Conservation (phyloP, 495 filamentous ascomycete species). For the Aspergillus baeticus region DNA sequence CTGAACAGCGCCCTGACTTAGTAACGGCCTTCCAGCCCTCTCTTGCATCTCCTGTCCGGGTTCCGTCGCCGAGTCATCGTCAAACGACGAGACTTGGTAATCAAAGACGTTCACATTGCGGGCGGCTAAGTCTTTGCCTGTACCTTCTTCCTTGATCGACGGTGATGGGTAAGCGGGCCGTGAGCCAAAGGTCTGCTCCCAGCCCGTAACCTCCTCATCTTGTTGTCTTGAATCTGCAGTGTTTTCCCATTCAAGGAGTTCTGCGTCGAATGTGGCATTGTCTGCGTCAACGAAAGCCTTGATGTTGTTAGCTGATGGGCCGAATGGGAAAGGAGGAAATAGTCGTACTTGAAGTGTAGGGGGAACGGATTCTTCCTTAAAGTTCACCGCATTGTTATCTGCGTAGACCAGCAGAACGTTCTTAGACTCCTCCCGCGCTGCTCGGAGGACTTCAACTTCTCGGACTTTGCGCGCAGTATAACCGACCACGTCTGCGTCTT, state of each 20-base stretch:
- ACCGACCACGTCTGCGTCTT: constrained; percentile 39
- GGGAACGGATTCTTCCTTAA: constrained; percentile 31
- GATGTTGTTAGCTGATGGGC: constrained; percentile 10
- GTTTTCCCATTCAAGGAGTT: constrained; percentile 30
- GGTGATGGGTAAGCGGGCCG: constrained; percentile 13
- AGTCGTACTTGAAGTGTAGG: constrained; percentile 42
- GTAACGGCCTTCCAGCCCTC: constrained; percentile 23
- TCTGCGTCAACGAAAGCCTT: constrained; percentile 49
- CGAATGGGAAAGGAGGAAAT: neutral
- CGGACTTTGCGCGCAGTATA: constrained; percentile 46
- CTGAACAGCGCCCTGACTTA: constrained; percentile 19
- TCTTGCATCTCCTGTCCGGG: constrained; percentile 42
- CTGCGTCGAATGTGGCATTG: constrained; percentile 45
- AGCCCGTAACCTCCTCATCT: neutral
- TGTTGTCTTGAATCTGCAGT: neutral
- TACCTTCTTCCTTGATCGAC: constrained; percentile 7
- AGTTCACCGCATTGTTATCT: constrained; percentile 41
- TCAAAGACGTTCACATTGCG: constrained; percentile 43
- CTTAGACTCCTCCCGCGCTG: constrained; percentile 49
- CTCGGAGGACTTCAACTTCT: constrained; percentile 51
- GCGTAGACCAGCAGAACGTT: constrained; percentile 53
- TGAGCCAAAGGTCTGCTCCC: constrained; percentile 5
- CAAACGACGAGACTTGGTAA: constrained; percentile 40
- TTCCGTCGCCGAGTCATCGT: constrained; percentile 21
- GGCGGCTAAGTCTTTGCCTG: neutral